Evolutionary conservation across 2,329 filamentous ascomycete genomes (phyloP), one percentile per base, ranked within the genome.

Genomic region (Apiospora pterosperma): DNA sequence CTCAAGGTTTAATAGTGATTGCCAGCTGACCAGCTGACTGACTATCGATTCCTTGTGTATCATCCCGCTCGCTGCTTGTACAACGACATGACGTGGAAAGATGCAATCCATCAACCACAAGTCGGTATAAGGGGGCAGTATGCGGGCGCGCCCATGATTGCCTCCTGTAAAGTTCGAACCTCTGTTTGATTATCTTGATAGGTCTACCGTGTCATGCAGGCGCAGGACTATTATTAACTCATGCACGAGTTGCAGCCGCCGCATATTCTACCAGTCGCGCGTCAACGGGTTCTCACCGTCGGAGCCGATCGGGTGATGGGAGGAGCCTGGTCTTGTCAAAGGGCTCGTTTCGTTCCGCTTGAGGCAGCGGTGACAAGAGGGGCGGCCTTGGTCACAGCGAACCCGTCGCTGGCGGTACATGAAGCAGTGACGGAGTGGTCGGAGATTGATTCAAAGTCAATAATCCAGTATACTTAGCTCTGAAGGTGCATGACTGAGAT

Each of bases 341-440:
- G 19, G 59, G 10, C 23, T 34, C 28, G 16, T n/a, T 63, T 79
- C 78, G 38, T 73, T 71, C 48, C 77, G 78, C 19, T 73, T 70
- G 48, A 78, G 66, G 55, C 78, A 80, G 38, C 77, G 76, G 36
- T 73, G 72, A 39, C 78, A 80, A 2, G 72, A 71, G 7, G 77
- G 78, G 2, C 71, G 73, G 1, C 71, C 70, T 39, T 76, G 67
- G 60, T 80, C 78, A 55, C 77, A 79, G 48, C 69, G 67, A 31
- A 71, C 68, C 8, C 67, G 65, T 41, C 59, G 60, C 23, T 63
- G 31, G 16, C 58, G 64, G 21, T 59, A 64, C 19, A 36, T 41
- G 6, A 61, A 21, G 19, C 55, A n/a, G 28, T 34, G 16, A 31
- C 10, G 28, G 0, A n/a, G 28, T 5, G 19, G 10, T 34, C 12